These are phyloP conservation scores for Boletus calvinii DNA, from an alignment of 1,284 basidiomycete species.

Conservation along the genomic window DNA sequence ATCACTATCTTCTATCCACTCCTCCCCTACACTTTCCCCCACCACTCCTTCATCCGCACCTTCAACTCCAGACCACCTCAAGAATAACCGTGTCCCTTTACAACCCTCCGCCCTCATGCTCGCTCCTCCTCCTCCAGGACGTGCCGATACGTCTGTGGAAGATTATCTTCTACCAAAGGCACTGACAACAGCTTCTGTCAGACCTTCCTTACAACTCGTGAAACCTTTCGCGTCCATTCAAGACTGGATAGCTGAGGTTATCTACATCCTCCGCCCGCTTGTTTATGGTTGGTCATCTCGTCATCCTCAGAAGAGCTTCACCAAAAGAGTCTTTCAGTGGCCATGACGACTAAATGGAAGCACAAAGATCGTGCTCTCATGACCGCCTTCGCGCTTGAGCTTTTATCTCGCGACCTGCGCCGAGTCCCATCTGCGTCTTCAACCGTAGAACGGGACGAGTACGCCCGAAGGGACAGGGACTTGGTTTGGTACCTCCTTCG, in stretches of 20 bases:
- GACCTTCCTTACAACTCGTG: slow-evolving; percentile 62
- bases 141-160: slow-evolving; percentile 58
- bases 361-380: slow-evolving; percentile 51
- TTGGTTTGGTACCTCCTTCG: slow-evolving; percentile 86
- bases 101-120: slow-evolving; percentile 53
- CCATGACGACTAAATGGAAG: slow-evolving; percentile 33
- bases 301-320: slow-evolving; percentile 15
- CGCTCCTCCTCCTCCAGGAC: slow-evolving; percentile 48
- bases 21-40: slow-evolving; percentile 57
- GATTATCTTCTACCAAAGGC: slow-evolving; percentile 80
- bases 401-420: slow-evolving; percentile 66
- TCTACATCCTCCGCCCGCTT: slow-evolving; percentile 68
- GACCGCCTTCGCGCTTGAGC: slow-evolving; percentile 57
- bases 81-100: slow-evolving; percentile 72
- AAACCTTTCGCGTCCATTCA: slow-evolving; percentile 56
- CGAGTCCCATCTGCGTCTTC: slow-evolving; percentile 61
- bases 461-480: slow-evolving; percentile 77
- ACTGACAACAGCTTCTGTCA: slow-evolving; percentile 66
- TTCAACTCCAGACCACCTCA: slow-evolving; percentile 69
- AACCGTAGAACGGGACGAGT: slow-evolving; percentile 72
- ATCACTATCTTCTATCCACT: slow-evolving; percentile 51
- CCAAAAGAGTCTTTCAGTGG: slow-evolving; percentile 28
- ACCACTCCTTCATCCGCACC: slow-evolving; percentile 55
- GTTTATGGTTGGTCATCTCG: slow-evolving; percentile 60
- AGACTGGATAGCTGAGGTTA: slow-evolving; percentile 69